Base-by-base conservation (phyloP, 352 stramenopile genomes). In the Globisporangium solare region DNA sequence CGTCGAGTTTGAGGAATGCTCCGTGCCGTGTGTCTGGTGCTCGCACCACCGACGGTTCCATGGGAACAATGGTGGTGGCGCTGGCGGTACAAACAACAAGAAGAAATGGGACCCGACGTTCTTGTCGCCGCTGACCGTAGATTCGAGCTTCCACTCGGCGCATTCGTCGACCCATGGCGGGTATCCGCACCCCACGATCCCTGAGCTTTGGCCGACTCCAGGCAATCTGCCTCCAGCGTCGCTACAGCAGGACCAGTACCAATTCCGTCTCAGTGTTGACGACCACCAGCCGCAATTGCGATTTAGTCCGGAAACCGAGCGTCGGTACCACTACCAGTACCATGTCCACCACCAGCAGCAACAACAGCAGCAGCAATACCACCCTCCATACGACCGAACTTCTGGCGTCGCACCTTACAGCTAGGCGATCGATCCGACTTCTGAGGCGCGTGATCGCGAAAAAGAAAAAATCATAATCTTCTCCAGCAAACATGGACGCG, bases 1-100 rank as follows among this genome's bases (percentile, higher is more conserved):
- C 6, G 73, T 89, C 21, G 79, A 89, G 58, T 89, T 87, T 61
- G 76, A 87, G 56, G 79, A 87, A 66, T 89, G 79, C 39, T 74
- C 76, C 13, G 82, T 76, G 37, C 71, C 79, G 7, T 89, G 79
- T 41, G 76, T 87, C 43, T 89, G 79, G 79, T 89, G 79, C 58
- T 74, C 76, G 5, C 76, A 89, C 65, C 76, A 89, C 57, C 76
- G 75, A 20, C 76, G 74, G 3, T 88, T 75, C 56, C 68, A 88
- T 43, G 39, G 39, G 7, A 10, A 10, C 39, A 43, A 35, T 61
- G 68, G 70, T 14, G 20, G 32, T 14, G 20, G 32, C 15, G 18
- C 35, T 20, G 20, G 24, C 48, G 43, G 12, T 24, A 45, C 10
- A n/a, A 42, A 20, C 35, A 67, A 74, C 57, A 68, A 82, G 54